Conservation (phyloP, 208 protist genomes). For the Lotmaria passim region DNA sequence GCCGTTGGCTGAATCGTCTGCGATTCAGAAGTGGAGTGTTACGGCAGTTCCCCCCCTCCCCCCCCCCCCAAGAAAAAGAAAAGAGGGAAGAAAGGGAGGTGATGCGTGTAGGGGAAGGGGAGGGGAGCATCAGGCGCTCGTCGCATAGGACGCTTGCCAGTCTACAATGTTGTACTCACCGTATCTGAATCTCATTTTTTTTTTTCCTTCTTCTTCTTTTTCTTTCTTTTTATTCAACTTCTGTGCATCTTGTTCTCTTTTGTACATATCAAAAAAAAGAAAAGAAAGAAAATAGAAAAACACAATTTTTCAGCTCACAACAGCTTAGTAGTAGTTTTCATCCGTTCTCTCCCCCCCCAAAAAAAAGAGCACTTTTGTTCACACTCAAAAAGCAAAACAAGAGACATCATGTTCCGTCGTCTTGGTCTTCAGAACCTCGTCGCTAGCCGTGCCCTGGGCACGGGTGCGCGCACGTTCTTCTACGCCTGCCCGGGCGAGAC, state of each 20-base stretch:
- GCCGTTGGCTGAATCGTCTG: too few species aligned
- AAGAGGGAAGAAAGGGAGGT: too few species aligned
- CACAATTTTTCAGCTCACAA: not conserved
- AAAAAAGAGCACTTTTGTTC: not conserved
- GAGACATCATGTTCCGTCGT: conserved; percentile 67
- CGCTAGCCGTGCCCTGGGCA: conserved; percentile 19
- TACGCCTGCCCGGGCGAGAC: conserved; percentile 70
- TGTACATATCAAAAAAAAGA: not conserved
- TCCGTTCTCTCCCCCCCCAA: conserved; percentile 8
- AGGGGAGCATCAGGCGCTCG: too few species aligned
- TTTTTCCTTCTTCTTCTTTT: not conserved
- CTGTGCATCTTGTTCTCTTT: not conserved
- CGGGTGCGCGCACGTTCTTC: conserved; percentile 64
- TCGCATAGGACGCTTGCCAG: too few species aligned
- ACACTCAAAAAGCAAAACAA: not conserved
- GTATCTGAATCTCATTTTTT: conserved; percentile 18
- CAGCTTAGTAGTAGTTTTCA: not conserved
- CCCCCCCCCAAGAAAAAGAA: too few species aligned
- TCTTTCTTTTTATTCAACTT: not conserved
- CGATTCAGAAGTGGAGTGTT: too few species aligned
- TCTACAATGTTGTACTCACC: not conserved
- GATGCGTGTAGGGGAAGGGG: too few species aligned
- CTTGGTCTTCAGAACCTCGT: conserved; percentile 22
- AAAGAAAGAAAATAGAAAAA: not conserved
- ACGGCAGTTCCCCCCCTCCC: too few species aligned